Evolutionary conservation across 2,329 filamentous ascomycete genomes (phyloP), one percentile per base, ranked within the genome.

Genomic region (Aspergillus melleus): DNA sequence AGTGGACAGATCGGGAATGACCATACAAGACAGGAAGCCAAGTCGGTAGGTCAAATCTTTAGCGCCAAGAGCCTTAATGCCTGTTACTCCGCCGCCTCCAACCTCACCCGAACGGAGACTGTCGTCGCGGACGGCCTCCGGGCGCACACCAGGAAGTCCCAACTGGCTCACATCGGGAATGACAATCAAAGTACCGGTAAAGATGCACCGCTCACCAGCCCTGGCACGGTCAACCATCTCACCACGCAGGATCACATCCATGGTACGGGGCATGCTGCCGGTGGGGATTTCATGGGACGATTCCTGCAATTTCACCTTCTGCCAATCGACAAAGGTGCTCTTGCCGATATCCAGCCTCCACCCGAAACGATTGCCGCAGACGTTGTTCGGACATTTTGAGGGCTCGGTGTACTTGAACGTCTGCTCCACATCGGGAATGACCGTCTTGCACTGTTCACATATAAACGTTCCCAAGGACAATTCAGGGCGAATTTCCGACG

Each of bases 291-390:
- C 95, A 4, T 94, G 94, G 67, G 92, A 96, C 80, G 98, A 99
- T 77, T 99, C 95, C 77, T 99, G 95, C 62, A 98, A 92, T 64
- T 96, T 90, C 24, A 98, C 92, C 76, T 98, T 98, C 74, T 99
- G 95, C 95, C 95, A 99, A 79, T 99, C 95, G 62, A 99, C 90
- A 74, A 99, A 99, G 0, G 93, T 98, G 76, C 93, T 97, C 76
- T 96, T 94, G 49, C 92, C 86, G 70, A 99, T 97, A 69, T 99
- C 94, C n/a, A 99, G 80, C 66, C 92, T 88, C 95, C 95, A 99
- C n/a, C 90, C 92, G 60, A 89, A 81, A 26, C 95, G 88, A 79
- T 99, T 99, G 69, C 88, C 88, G 74, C 95, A 99, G 6, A 85
- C 90, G 26, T 81, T 75, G 72, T 98, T 98, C 10, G 95, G 94